Percentiles rank a stretch among this genome's conserved stretches.
These are phyloP conservation scores for Trifolium subterraneum DNA, from an alignment of 306 rosid genomes.

Conservation along the genomic window DNA sequence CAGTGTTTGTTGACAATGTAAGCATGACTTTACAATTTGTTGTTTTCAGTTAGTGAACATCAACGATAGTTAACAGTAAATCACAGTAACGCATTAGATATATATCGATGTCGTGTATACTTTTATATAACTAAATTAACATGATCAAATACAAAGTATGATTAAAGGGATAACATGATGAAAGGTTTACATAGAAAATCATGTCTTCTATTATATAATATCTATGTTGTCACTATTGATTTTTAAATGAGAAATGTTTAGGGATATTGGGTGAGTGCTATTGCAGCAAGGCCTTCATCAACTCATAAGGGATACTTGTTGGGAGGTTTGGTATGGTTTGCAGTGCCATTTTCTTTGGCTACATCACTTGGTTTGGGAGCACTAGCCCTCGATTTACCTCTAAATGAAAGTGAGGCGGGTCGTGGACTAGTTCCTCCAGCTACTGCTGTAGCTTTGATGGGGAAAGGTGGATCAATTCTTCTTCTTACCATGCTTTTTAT, in stretches of 20 bases:
- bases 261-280: slow-evolving; percentile 99
- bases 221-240: slow-evolving; percentile 24
- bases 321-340: slow-evolving; percentile 99
- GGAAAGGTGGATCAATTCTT: slow-evolving; percentile 89
- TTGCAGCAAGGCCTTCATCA: slow-evolving; percentile 94
- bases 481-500: slow-evolving; percentile 95
- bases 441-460: slow-evolving; percentile 94
- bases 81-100: neutral
- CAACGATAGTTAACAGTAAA: neutral
- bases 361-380: slow-evolving; percentile 93
- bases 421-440: slow-evolving; percentile 96
- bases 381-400: slow-evolving; percentile 88
- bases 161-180: neutral
- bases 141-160: neutral
- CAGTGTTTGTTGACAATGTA: slow-evolving; percentile 94
- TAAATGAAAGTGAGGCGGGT: slow-evolving; percentile 75
- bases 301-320: slow-evolving; percentile 94
- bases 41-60: neutral
- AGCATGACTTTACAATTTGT: slow-evolving; percentile 36
- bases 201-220: neutral
- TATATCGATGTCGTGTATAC: no score
- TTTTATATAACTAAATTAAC: neutral
- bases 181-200: no score
- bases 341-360: slow-evolving; percentile 95
- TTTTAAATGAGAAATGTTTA: slow-evolving; percentile 43